Percentiles rank a stretch among this genome's conserved stretches.
Evolutionary conservation across 257 asterid genomes (phyloP).

Genomic region (Paraleonurus japonicus): DNA sequence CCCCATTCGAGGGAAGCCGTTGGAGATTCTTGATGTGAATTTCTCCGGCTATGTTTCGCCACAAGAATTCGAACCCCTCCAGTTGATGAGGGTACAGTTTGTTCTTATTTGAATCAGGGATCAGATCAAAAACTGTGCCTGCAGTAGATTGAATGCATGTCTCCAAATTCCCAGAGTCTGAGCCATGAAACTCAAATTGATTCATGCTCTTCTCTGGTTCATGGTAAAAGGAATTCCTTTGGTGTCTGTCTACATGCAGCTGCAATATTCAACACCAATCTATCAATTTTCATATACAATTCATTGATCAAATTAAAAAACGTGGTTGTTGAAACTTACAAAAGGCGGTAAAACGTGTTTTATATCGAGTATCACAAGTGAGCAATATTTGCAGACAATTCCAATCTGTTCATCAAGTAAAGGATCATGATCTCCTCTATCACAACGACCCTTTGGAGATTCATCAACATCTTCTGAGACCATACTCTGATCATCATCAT

Average conservation of each 20-base stretch:
- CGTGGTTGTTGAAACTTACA: conserved; percentile 34
- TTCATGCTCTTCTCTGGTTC: background rate
- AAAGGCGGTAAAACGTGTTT: conserved; percentile 59
- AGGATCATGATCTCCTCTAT: conserved; percentile 42
- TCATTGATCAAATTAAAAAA: background rate
- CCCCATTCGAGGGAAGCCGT: conserved; percentile 25
- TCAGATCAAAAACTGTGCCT: conserved; percentile 57
- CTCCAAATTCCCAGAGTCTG: background rate
- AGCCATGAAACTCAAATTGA: conserved; percentile 17
- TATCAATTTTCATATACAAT: background rate
- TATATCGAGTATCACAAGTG: conserved; percentile 40
- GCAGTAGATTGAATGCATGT: background rate
- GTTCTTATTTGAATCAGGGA: conserved; percentile 31
- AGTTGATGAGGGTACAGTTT: conserved; percentile 61
- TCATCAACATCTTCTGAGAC: conserved; percentile 30
- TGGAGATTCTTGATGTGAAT: conserved; percentile 41
- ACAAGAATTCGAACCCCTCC: conserved; percentile 61
- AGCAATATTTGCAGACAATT: conserved; percentile 48
- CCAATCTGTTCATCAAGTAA: conserved; percentile 68
- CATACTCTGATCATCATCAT: conserved; percentile 9
- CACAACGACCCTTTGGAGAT: conserved; percentile 33
- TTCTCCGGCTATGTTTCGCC: conserved; percentile 71
- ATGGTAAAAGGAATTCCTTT: background rate
- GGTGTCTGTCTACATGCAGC: conserved; percentile 24
- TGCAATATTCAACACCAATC: conserved; percentile 21